Evolutionary conservation across 1,284 basidiomycete genomes (phyloP).

Genomic region (Cutaneotrichosporon curvatum): DNA sequence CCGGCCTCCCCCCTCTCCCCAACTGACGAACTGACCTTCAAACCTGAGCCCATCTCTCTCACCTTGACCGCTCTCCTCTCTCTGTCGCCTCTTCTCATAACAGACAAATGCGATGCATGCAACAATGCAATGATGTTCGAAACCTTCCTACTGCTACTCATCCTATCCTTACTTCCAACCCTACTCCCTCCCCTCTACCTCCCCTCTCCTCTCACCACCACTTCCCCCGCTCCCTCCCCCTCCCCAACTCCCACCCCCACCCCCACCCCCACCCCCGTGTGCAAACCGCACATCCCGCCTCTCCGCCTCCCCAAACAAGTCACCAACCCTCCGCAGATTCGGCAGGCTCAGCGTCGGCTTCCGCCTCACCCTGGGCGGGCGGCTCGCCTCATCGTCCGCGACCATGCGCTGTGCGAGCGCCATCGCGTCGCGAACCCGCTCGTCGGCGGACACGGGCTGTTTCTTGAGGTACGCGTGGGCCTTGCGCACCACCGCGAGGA

Average conservation of each 20-base stretch:
- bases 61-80: too few species aligned
- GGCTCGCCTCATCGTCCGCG: slow-evolving; percentile 5
- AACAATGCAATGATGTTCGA: too few species aligned
- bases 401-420: slow-evolving; percentile 10
- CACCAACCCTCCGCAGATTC: not conserved
- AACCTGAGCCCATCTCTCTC: too few species aligned
- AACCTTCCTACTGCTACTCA: too few species aligned
- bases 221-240: not conserved
- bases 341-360: slow-evolving; percentile 3
- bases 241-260: not conserved
- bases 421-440: slow-evolving; percentile 1
- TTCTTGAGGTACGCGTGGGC: slow-evolving; percentile 11
- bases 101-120: too few species aligned
- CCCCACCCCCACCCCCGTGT: not conserved
- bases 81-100: too few species aligned
- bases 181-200: not conserved
- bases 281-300: not conserved
- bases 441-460: not conserved
- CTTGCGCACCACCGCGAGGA: slow-evolving; percentile 4
- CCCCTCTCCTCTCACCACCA: not conserved
- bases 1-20: too few species aligned
- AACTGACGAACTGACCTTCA: too few species aligned
- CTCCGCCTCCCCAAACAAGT: not conserved
- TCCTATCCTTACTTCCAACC: too few species aligned
- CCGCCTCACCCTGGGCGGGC: not conserved